A percentile compares a stretch with the other conserved stretches of the same genome.
These are phyloP conservation scores for Cryphonectria carpinicola DNA, from an alignment of 2,329 filamentous ascomycete genomes.

Conservation along the genomic window DNA sequence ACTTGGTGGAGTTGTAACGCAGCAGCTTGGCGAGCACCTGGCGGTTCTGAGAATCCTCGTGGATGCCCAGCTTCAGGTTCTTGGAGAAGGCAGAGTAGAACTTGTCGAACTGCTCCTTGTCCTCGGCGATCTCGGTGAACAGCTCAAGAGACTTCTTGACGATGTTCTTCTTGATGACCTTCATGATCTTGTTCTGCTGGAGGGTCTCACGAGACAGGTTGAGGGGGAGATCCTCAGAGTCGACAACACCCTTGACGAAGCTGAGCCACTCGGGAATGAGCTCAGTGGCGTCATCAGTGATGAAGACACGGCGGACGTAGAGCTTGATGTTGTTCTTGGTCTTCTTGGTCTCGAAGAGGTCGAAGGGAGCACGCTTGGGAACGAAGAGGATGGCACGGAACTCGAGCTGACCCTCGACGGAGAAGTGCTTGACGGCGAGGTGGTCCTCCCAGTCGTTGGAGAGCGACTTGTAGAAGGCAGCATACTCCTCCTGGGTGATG, in stretches of 20 bases:
- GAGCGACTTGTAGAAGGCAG: conserved; percentile 99
- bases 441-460: conserved; percentile 99
- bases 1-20: conserved; percentile 99
- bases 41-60: conserved; percentile 99
- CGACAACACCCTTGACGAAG: conserved; percentile 99
- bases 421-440: conserved; percentile 99
- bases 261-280: conserved; percentile 99
- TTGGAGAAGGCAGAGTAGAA: conserved; percentile 99
- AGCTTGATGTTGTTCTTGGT: conserved; percentile 99
- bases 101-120: conserved; percentile 99
- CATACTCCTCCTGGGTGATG: conserved; percentile 91
- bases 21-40: conserved; percentile 92
- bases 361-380: conserved; percentile 98
- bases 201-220: conserved; percentile 99
- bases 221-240: conserved; percentile 98
- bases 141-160: conserved; percentile 99
- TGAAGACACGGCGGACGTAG: conserved; percentile 99
- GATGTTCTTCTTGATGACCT: conserved; percentile 99
- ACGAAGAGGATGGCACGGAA: conserved; percentile 99
- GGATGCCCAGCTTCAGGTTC: conserved; percentile 99
- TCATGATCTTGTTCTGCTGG: conserved; percentile 99
- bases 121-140: conserved; percentile 98
- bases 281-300: conserved; percentile 98
- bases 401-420: conserved; percentile 99
- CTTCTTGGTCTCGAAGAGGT: conserved; percentile 99